phyloP scores from a whole-genome alignment of 2,329 filamentous ascomycete genomes.

The Alternaria solani region DNA sequence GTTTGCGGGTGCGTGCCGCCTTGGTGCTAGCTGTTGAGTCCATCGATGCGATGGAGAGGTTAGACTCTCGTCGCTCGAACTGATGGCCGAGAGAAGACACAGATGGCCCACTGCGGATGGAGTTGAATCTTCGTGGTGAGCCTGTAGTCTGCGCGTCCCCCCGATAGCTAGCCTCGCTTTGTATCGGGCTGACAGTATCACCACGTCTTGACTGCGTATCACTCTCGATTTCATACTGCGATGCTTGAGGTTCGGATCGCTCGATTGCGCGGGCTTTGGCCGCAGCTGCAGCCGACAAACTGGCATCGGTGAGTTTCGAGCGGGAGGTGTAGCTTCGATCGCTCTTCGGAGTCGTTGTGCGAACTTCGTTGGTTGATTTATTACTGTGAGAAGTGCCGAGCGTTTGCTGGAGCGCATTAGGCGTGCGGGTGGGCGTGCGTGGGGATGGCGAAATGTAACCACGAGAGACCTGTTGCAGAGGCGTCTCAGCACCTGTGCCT shows the following conservation, averaged over 20 bases:
- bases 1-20: conserved; percentile 61
- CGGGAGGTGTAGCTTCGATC: conserved; percentile 56
- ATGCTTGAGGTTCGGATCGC: conserved; percentile 42
- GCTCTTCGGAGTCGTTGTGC: conserved; percentile 54
- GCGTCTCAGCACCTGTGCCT: conserved; percentile 57
- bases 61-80: conserved; percentile 60
- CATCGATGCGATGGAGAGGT: conserved; percentile 66
- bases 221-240: conserved; percentile 49
- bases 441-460: conserved; percentile 68
- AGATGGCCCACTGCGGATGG: conserved; percentile 54
- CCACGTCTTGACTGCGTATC: conserved; percentile 61
- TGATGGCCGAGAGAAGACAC: conserved; percentile 71
- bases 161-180: conserved; percentile 84
- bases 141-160: conserved; percentile 34
- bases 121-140: conserved; percentile 58
- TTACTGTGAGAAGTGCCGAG: conserved; percentile 73
- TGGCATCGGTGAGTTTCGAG: conserved; percentile 29
- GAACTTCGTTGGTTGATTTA: conserved; percentile 61
- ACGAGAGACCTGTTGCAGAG: conserved; percentile 69
- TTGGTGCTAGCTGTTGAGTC: conserved; percentile 67
- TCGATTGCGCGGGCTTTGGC: conserved; percentile 50
- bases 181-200: conserved; percentile 76
- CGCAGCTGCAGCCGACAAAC: conserved; percentile 46
- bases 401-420: conserved; percentile 62
- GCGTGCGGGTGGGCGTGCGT: conserved; percentile 69